These are phyloP conservation scores for Podila epicladia DNA, from an alignment of 192 early-diverging fungal species.

Conservation along the genomic window DNA sequence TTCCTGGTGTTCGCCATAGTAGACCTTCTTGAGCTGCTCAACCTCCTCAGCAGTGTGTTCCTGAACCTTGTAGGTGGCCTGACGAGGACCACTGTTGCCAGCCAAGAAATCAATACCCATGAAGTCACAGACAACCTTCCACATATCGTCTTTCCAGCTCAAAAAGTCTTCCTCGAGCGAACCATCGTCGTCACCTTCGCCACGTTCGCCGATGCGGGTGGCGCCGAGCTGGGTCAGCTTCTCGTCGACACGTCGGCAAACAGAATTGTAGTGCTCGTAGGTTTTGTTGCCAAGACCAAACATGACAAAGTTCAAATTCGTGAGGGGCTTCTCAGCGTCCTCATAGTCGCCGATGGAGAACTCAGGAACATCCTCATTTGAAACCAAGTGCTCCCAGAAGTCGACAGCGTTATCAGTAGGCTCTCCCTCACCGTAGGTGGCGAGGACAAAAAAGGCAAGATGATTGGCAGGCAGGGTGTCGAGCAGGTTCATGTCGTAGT, in stretches of 20 bases:
- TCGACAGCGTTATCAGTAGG: slow-evolving; percentile 97
- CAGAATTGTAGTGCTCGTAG: slow-evolving; percentile 92
- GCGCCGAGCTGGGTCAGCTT: slow-evolving; percentile 80
- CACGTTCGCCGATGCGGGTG: slow-evolving; percentile 74
- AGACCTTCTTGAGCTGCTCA: slow-evolving; percentile 48
- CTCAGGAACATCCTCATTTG: slow-evolving; percentile 77
- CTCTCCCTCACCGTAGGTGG: slow-evolving; percentile 98
- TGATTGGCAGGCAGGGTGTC: slow-evolving; percentile 72
- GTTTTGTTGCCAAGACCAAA: slow-evolving; percentile 93
- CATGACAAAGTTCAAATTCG: slow-evolving; percentile 69
- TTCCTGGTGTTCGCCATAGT: slow-evolving; percentile 61
- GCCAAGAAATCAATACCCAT: slow-evolving; percentile 70
- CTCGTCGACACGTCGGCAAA: slow-evolving; percentile 75
- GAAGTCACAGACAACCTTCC: slow-evolving; percentile 79
- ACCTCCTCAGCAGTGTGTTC: slow-evolving; percentile 48
- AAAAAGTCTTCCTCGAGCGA: slow-evolving; percentile 97
- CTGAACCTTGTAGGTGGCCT: slow-evolving; percentile 66
- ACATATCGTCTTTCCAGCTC: slow-evolving; percentile 90
- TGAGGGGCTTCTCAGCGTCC: slow-evolving; percentile 65
- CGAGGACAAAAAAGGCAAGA: slow-evolving; percentile 92
- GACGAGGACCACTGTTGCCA: slow-evolving; percentile 43
- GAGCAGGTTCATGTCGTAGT: slow-evolving; percentile 90
- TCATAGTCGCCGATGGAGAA: slow-evolving; percentile 66
- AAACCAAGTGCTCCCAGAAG: slow-evolving; percentile 86
- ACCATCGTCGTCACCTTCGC: slow-evolving; percentile 98